Evolutionary conservation across 164 flowering plant genomes (phyloP), one percentile per base, ranked within the genome.

Genomic region (Stephania yunnanensis): DNA sequence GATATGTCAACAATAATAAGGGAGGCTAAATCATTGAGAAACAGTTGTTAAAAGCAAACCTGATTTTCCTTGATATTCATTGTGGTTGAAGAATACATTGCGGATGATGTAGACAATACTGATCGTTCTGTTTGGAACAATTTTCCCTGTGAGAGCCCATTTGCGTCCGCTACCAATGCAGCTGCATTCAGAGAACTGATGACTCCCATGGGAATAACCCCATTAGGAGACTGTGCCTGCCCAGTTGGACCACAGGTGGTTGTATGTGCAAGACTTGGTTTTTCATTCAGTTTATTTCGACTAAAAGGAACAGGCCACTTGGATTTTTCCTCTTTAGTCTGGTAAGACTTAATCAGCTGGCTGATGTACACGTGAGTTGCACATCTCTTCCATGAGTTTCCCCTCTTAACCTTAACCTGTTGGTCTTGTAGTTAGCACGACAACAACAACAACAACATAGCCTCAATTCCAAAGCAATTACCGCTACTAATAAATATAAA

Each of bases 331-430:
- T 86, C 86, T 46, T 83, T 29, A 30, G 48, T 75, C 72, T 85
- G 80, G 73, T 82, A 79, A 73, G 8, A 78, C 73, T 17, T 80
- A 69, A 90, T 89, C 30, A 93, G 81, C 68, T 68, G 88, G 69
- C 87, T 79, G 73, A 93, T 87, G 80, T 84, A 78, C 30, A 89
- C 88, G 77, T 93, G 97, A 68, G 85, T 31, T 2, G 84, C 83
- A 74, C 89, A 85, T 81, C 82, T 85, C 80, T 89, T 92, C 88
- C 83, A 69, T 25, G 87, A 74, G 31, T 67, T 76, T 50, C 48
- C 84, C 68, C 69, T 71, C 50, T 71, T 78, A 58, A 42, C 71
- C 10, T 50, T 10, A 74, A 46, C 78, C 70, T 72, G 74, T n/a
- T 79, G 72, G 71, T 76, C 73, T 91, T 91, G 85, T 48, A 73